Evolutionary conservation across 129 eudicot species (phyloP).

Genomic region (Flaveria sonorensis): DNA sequence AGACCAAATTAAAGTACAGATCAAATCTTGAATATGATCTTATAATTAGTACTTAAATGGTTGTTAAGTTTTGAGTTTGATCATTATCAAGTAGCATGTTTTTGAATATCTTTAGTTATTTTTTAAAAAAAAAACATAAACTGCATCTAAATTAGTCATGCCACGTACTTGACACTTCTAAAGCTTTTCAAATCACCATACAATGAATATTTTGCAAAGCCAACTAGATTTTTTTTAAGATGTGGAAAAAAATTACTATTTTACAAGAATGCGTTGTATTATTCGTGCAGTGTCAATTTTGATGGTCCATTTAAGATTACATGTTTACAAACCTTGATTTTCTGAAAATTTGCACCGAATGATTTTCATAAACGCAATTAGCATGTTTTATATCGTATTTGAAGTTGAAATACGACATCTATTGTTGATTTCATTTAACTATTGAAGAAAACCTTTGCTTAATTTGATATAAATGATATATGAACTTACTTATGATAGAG

Average conservation of each 20-base stretch:
- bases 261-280: not conserved
- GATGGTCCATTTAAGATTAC: not conserved
- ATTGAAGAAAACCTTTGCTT: too few relatives aligned
- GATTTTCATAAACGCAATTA: too few relatives aligned
- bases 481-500: slow-evolving; percentile 35
- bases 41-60: slow-evolving; percentile 2
- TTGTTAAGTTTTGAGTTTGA: not conserved
- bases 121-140: slow-evolving; percentile 4
- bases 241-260: not conserved
- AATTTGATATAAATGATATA: not conserved
- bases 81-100: slow-evolving; percentile 1
- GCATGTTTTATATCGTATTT: too few relatives aligned
- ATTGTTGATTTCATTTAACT: too few relatives aligned
- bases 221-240: not conserved
- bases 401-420: too few relatives aligned
- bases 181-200: not conserved
- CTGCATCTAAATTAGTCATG: not conserved
- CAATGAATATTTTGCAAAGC: not conserved
- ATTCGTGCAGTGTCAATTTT: not conserved
- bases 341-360: too few relatives aligned
- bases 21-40: not conserved
- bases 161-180: not conserved
- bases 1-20: not conserved
- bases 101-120: not conserved
- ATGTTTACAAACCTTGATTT: too few relatives aligned